phyloP scores from a whole-genome alignment of 2,329 filamentous ascomycete species.

The Microascus cirrosus region DNA sequence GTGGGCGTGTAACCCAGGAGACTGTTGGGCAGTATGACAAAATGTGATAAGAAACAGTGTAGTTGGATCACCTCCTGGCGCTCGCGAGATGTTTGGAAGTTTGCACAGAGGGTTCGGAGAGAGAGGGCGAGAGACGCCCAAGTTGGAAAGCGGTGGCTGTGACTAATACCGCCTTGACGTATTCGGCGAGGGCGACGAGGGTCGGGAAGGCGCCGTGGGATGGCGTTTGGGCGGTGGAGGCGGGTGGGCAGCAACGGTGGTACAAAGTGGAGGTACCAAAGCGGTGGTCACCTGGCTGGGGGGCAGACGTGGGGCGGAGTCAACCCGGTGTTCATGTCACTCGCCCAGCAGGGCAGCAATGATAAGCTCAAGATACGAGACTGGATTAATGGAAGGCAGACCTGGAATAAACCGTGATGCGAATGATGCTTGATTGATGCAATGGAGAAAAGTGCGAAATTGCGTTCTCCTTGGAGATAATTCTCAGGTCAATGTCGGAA shows the following conservation, averaged over 20 bases:
- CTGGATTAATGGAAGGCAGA: background rate
- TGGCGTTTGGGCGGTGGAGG: slow-evolving; percentile 1
- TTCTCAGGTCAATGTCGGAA: background rate
- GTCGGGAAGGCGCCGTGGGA: background rate
- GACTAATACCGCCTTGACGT: slow-evolving; percentile 5
- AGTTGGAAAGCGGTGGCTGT: background rate
- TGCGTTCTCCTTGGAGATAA: background rate
- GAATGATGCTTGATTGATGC: background rate
- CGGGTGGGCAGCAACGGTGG: background rate
- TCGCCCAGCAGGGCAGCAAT: background rate
- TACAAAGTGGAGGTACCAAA: slow-evolving; percentile 3
- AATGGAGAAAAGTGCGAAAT: background rate
- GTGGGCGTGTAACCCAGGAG: slow-evolving; percentile 1
- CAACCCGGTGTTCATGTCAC: background rate
- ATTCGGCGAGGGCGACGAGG: background rate
- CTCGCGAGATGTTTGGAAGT: background rate
- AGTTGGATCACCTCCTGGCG: background rate
- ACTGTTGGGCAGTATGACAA: background rate
- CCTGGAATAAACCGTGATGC: background rate
- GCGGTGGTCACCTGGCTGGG: slow-evolving; percentile 2
- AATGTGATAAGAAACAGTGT: background rate
- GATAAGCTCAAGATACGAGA: background rate
- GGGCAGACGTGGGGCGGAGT: background rate
- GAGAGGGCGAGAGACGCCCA: background rate
- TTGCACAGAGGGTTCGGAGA: background rate